Base-by-base conservation (phyloP, 202 grass and related monocot species). In the Carex arenaria region DNA sequence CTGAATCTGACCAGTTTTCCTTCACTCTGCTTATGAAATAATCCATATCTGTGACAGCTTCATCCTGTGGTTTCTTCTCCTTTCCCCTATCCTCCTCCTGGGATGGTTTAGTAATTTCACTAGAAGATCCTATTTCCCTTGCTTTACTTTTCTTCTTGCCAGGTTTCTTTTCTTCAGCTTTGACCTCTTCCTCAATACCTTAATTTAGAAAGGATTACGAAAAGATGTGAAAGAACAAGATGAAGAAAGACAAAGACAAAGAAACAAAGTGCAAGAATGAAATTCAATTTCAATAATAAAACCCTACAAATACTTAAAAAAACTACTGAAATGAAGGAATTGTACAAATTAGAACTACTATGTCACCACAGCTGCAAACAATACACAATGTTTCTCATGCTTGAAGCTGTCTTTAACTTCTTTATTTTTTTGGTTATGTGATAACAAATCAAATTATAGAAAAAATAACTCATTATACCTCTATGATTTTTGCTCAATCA, bases 1-100 rank as follows among this genome's bases (percentile, higher is more conserved):
- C 95, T 14, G 92, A 93, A 91, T 98, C 93, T 38, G 95, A 95
- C 95, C 91, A 98, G 61, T 91, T 79, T 92, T 91, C 86, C 89
- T 85, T 95, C 22, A 98, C 85, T 88, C 90, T 98, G 76, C 92
- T 98, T 85, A 75, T 98, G 45, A 95, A 95, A 85, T 94, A 98
- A 40, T 95, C 95, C 61, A 87, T 82, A 73, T 97, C 92, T 45
- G 89, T 89, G 82, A 91, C 87, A 54, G 70, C 10, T 11, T 84
- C 88, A 84, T 85, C 61, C 83, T 9, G 61, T 81, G 81, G 86
- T 80, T 72, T 91, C 54, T 85, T 72, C 69, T 80, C 69, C 62
- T 49, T 10, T 49, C 80, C 71, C 64, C 73, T 63, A 78, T 89
- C 85, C 40, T 81, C 84, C 22, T 79, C 22, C 51, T 11, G 34